Evolutionary conservation across 2,329 filamentous ascomycete species (phyloP).

Genomic region (Aureobasidium lini): DNA sequence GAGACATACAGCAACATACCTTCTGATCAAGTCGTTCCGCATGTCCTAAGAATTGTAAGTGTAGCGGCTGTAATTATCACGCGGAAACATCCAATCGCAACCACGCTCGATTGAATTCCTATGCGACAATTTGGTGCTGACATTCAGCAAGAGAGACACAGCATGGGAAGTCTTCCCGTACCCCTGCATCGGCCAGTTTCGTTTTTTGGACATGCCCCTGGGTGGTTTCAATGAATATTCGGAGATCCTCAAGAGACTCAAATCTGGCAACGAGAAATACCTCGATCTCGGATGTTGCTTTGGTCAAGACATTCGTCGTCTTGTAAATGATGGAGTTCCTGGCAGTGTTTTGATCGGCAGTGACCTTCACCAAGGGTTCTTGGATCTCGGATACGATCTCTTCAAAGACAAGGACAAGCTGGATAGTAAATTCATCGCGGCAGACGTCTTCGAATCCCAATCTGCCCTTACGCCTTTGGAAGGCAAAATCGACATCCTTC

Average conservation of each 20-base stretch:
- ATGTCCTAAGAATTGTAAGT: conserved; percentile 30
- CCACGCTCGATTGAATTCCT: background rate
- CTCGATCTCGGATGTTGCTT: conserved; percentile 36
- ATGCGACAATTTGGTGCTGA: background rate
- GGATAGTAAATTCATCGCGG: conserved; percentile 26
- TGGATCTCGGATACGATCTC: conserved; percentile 32
- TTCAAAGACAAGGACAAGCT: conserved; percentile 30
- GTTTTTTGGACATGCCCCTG: conserved; percentile 20
- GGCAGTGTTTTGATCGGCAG: conserved; percentile 25
- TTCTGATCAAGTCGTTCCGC: conserved; percentile 27
- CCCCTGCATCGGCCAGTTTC: conserved; percentile 19
- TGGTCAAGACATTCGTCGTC: conserved; percentile 33
- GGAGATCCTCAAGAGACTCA: conserved; percentile 21
- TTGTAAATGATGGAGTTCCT: conserved; percentile 31
- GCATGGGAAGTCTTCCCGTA: conserved; percentile 20
- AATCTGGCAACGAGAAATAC: conserved; percentile 26
- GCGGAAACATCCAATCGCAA: background rate
- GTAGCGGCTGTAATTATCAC: background rate
- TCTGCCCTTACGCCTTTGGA: conserved; percentile 28
- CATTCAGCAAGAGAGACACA: conserved; percentile 17
- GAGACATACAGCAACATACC: conserved; percentile 34
- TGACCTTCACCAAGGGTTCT: conserved; percentile 28
- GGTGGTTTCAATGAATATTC: conserved; percentile 20
- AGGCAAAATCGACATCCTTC: conserved; percentile 35
- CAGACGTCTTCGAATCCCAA: conserved; percentile 27